Percentiles rank a stretch among this genome's conserved stretches.
Evolutionary conservation across 2,329 filamentous ascomycete species (phyloP).

Genomic region (Curvularia sp.): DNA sequence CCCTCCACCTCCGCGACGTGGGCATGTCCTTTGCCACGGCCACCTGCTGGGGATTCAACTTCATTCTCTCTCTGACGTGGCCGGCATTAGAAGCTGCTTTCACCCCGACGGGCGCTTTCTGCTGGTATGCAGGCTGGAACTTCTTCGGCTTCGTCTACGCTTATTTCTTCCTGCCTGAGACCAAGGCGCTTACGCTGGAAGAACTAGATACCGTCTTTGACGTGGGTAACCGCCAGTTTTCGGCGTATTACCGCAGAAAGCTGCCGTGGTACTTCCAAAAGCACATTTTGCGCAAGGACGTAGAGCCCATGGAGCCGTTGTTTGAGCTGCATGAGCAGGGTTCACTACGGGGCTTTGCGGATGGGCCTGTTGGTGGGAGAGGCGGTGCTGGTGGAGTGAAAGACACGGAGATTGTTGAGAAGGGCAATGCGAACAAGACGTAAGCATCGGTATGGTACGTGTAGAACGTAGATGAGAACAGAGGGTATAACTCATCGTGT

Average conservation of each 20-base stretch:
- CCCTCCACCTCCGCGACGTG: constrained; percentile 54
- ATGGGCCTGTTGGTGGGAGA: constrained; percentile 11
- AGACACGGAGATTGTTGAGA: constrained; percentile 15
- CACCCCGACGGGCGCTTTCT: constrained; percentile 60
- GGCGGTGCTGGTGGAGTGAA: constrained; percentile 4
- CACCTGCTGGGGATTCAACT: constrained; percentile 66
- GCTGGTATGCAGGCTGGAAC: constrained; percentile 65
- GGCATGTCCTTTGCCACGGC: constrained; percentile 58
- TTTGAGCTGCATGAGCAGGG: constrained; percentile 33
- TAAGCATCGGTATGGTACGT: background rate
- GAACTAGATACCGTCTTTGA: constrained; percentile 44
- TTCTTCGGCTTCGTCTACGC: constrained; percentile 58
- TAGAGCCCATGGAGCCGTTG: constrained; percentile 36
- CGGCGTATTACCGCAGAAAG: constrained; percentile 38
- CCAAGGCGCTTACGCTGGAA: constrained; percentile 42
- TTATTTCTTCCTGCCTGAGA: constrained; percentile 43
- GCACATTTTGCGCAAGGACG: constrained; percentile 41
- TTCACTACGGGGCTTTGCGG: background rate
- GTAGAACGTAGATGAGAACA: background rate
- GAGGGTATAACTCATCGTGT: no score
- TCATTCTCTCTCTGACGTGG: constrained; percentile 62
- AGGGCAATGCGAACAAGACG: constrained; percentile 3
- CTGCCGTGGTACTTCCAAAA: constrained; percentile 50
- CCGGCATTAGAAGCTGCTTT: constrained; percentile 59
- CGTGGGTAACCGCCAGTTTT: constrained; percentile 37